A percentile compares a stretch with the other conserved stretches of the same genome.
phyloP scores from a whole-genome alignment of 208 protist genomes.

The Leptomonas pyrrhocoris region DNA sequence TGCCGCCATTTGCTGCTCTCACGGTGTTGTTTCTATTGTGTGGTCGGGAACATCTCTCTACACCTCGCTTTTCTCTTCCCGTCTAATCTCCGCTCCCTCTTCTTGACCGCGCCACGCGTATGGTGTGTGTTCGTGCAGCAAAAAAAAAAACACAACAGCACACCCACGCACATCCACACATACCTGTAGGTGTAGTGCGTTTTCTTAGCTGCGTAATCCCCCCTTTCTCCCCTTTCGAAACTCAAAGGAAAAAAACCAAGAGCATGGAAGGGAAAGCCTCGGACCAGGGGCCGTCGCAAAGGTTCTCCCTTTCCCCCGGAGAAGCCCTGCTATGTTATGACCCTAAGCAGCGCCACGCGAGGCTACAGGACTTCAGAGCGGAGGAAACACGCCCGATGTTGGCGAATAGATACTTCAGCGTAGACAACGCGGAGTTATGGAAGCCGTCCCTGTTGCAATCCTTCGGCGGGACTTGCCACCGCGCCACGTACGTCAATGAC shows the following conservation, averaged over 20 bases:
- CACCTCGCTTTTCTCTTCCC: too few relatives aligned
- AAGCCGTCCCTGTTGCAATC: conserved; percentile 32
- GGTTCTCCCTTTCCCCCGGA: conserved; percentile 6
- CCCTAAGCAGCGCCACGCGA: conserved; percentile 2
- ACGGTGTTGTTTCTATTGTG: too few relatives aligned
- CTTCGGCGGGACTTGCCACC: conserved; percentile 27
- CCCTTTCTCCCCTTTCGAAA: too few relatives aligned
- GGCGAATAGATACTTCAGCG: conserved; percentile 32
- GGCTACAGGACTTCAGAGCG: background rate
- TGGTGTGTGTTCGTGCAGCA: too few relatives aligned
- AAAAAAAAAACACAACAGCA: too few relatives aligned
- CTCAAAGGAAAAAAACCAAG: background rate
- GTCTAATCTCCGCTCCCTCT: too few relatives aligned
- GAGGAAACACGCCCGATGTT: conserved; percentile 26
- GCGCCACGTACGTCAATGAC: conserved; percentile 28
- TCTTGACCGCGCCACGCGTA: too few relatives aligned
- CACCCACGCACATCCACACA: too few relatives aligned
- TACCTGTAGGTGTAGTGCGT: too few relatives aligned
- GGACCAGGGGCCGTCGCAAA: conserved; percentile 15
- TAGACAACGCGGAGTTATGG: conserved; percentile 31
- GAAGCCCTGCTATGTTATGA: conserved; percentile 28
- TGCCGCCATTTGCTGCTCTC: too few relatives aligned
- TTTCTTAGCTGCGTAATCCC: too few relatives aligned
- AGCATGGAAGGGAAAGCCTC: background rate
- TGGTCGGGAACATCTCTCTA: too few relatives aligned